Conservation (phyloP, 192 early-diverging fungal genomes). For the Coemansia guatemalensis region DNA sequence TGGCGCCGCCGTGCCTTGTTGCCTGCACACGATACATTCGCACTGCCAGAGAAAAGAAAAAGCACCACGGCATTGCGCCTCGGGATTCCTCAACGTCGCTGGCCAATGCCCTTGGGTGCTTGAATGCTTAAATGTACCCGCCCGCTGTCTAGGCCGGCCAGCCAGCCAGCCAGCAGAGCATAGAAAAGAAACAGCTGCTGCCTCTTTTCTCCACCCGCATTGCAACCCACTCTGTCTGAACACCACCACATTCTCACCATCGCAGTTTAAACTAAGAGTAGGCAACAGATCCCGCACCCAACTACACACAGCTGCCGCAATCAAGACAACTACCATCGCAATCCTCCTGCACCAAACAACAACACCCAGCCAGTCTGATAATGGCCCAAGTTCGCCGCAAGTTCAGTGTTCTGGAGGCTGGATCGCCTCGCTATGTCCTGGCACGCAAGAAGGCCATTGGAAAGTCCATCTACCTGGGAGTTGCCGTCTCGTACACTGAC, state of each 20-base stretch:
- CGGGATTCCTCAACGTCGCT: background rate
- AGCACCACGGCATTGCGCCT: background rate
- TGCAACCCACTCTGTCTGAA: background rate
- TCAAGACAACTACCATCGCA: background rate
- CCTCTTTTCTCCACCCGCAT: slow-evolving; percentile 6
- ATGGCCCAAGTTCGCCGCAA: slow-evolving; percentile 44
- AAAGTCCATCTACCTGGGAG: slow-evolving; percentile 52
- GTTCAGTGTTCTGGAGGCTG: slow-evolving; percentile 52
- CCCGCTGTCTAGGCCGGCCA: background rate
- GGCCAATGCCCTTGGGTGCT: slow-evolving; percentile 6
- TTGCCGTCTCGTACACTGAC: slow-evolving; percentile 34
- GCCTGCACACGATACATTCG: background rate
- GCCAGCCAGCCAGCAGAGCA: background rate
- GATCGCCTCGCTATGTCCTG: slow-evolving; percentile 51
- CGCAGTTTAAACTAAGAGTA: background rate
- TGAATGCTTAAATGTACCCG: slow-evolving; percentile 1
- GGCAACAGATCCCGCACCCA: background rate
- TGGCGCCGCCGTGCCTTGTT: background rate
- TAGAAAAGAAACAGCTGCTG: background rate
- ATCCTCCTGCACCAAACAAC: background rate
- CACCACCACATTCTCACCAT: background rate
- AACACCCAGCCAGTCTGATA: background rate
- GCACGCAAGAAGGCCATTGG: slow-evolving; percentile 50
- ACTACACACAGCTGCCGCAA: background rate
- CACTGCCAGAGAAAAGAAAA: background rate